Evolutionary conservation across 345 rosid species (phyloP).

Genomic region (Kernera saxatilis): DNA sequence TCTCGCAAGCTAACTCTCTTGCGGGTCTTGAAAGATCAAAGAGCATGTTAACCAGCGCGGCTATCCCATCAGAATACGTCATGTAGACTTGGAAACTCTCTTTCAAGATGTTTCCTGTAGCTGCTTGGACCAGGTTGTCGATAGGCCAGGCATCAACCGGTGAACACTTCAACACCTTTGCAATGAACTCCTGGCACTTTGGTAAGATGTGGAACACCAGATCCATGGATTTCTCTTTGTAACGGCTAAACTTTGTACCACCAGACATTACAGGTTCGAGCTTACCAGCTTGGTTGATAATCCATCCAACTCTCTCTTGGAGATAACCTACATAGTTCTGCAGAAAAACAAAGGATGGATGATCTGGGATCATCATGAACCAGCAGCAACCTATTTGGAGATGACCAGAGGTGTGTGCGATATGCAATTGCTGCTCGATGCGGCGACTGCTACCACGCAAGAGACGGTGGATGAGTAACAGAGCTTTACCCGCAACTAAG

Average conservation of each 20-base stretch:
- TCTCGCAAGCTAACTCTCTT: conserved; percentile 54
- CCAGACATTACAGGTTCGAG: conserved; percentile 61
- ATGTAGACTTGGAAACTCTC: conserved; percentile 81
- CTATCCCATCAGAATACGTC: conserved; percentile 46
- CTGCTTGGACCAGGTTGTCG: conserved; percentile 50
- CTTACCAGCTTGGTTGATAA: conserved; percentile 76
- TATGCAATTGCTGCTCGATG: conserved; percentile 62
- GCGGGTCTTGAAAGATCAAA: conserved; percentile 64
- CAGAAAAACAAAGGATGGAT: conserved; percentile 38
- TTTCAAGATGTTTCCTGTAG: conserved; percentile 60
- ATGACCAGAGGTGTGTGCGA: conserved; percentile 59
- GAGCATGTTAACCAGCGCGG: conserved; percentile 46
- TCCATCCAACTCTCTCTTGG: conserved; percentile 74
- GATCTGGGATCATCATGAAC: conserved; percentile 27
- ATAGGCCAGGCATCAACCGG: conserved; percentile 21
- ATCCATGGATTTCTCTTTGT: conserved; percentile 47
- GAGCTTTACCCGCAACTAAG: conserved; percentile 73
- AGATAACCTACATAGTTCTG: conserved; percentile 64
- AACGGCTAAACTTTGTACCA: conserved; percentile 37
- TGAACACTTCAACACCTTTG: conserved; percentile 57
- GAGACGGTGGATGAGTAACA: conserved; percentile 70
- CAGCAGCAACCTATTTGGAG: conserved; percentile 52
- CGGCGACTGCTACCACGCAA: conserved; percentile 73
- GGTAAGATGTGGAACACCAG: conserved; percentile 57
- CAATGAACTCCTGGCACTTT: conserved; percentile 58